A percentile compares a stretch with the other conserved stretches of the same genome.
phyloP scores from a whole-genome alignment of 2,329 filamentous ascomycete species.

The Tolypocladium nubicola region DNA sequence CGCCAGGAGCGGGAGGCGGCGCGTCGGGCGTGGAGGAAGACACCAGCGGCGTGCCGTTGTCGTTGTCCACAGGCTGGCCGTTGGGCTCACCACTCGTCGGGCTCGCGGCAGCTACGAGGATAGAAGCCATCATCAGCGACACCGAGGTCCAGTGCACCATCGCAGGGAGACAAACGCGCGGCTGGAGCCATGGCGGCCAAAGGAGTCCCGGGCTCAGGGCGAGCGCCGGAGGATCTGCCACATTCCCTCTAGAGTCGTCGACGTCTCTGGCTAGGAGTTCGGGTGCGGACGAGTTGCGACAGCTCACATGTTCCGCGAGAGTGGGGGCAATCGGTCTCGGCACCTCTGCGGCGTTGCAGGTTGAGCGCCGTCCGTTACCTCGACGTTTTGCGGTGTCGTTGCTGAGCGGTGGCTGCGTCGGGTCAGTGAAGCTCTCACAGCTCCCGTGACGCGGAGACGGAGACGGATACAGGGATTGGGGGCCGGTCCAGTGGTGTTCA shows the following conservation, averaged over 20 bases:
- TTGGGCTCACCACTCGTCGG: not conserved
- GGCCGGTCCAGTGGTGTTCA: not conserved
- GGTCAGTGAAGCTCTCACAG: not conserved
- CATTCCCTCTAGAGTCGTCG: constrained; percentile 5
- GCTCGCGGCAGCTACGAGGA: constrained; percentile 8
- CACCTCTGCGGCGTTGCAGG: not conserved
- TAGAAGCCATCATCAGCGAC: constrained; percentile 6
- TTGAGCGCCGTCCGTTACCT: not conserved
- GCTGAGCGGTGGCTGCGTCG: not conserved
- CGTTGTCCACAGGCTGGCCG: not conserved
- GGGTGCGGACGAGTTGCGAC: not conserved
- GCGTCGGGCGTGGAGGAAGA: not conserved
- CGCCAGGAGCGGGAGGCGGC: not conserved
- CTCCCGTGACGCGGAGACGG: not conserved
- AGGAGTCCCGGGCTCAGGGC: constrained; percentile 6
- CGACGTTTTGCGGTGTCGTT: not conserved
- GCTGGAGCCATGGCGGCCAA: constrained; percentile 15
- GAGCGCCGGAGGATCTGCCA: not conserved
- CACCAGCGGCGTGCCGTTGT: not conserved
- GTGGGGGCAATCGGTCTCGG: not conserved
- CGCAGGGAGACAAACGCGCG: constrained; percentile 13
- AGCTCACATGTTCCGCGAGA: constrained; percentile 1
- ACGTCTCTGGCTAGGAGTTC: not conserved
- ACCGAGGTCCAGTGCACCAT: not conserved
- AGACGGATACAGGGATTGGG: not conserved